Conservation (phyloP, 2,329 filamentous ascomycete species). For the Cadophora gregata region DNA sequence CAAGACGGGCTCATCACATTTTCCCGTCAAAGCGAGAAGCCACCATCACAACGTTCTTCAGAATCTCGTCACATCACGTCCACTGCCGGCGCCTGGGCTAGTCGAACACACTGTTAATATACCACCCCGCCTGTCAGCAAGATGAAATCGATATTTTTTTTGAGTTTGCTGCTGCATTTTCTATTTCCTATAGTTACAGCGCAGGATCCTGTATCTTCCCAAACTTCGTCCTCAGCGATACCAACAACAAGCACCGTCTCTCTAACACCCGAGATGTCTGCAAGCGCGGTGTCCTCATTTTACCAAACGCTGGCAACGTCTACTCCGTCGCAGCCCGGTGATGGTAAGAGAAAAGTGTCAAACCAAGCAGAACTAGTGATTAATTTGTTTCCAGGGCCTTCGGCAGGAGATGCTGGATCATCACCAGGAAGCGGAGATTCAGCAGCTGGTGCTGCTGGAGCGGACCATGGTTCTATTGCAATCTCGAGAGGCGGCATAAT, state of each 20-base stretch:
- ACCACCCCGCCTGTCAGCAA: slow-evolving; percentile 29
- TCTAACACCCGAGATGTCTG: slow-evolving; percentile 44
- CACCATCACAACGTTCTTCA: slow-evolving; percentile 24
- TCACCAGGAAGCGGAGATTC: slow-evolving; percentile 51
- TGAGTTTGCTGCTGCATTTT: slow-evolving; percentile 37
- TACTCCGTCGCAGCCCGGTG: slow-evolving; percentile 40
- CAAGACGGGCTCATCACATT: slow-evolving; percentile 30
- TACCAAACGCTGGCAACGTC: slow-evolving; percentile 42
- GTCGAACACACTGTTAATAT: slow-evolving; percentile 28
- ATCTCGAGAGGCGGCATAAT: slow-evolving; percentile 73
- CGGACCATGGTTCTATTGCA: slow-evolving; percentile 62
- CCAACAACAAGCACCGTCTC: slow-evolving; percentile 34
- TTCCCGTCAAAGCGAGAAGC: slow-evolving; percentile 24
- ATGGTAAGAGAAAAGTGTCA: slow-evolving; percentile 25
- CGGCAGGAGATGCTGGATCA: slow-evolving; percentile 43
- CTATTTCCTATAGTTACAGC: slow-evolving; percentile 36
- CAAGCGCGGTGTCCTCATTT: slow-evolving; percentile 41
- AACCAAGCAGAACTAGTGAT: slow-evolving; percentile 9
- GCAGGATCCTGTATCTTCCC: slow-evolving; percentile 32
- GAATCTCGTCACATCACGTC: slow-evolving; percentile 33
- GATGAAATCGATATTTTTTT: slow-evolving; percentile 38
- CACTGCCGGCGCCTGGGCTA: slow-evolving; percentile 29
- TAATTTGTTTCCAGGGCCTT: slow-evolving; percentile 26
- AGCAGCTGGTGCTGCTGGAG: slow-evolving; percentile 70
- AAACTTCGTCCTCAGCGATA: slow-evolving; percentile 25